Evolutionary conservation across 768 basidiomycete genomes (phyloP).

Genomic region (Filobasidium floriforme): DNA sequence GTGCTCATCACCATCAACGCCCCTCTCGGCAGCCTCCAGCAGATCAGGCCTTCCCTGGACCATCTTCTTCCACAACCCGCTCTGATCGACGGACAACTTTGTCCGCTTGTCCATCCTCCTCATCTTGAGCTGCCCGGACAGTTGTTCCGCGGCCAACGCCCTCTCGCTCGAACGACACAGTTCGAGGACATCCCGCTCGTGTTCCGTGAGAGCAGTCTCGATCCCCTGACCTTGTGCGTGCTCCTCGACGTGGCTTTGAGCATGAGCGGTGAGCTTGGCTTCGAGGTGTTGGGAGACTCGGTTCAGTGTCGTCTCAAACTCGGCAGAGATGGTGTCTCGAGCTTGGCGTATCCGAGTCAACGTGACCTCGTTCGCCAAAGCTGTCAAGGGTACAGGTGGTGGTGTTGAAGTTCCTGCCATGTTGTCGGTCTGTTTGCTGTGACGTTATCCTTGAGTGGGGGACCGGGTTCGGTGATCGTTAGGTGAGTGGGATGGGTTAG

Average conservation of each 20-base stretch:
- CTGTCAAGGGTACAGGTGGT: too few species aligned
- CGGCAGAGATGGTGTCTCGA: not conserved
- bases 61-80: not conserved
- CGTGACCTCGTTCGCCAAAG: too few species aligned
- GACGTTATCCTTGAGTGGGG: too few species aligned
- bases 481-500: too few species aligned
- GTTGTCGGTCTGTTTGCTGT: too few species aligned
- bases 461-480: too few species aligned
- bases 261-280: not conserved
- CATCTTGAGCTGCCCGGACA: not conserved
- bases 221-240: not conserved
- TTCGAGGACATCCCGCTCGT: not conserved
- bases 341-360: not conserved
- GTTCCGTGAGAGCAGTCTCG: not conserved
- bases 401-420: too few species aligned
- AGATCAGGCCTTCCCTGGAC: not conserved
- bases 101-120: not conserved
- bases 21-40: not conserved
- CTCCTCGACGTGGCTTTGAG: not conserved
- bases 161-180: not conserved
- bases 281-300: not conserved
- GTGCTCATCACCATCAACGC: not conserved
- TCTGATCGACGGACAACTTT: not conserved
- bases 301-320: not conserved
- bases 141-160: not conserved